Evolutionary conservation across 768 basidiomycete species (phyloP), one percentile per base, ranked within the genome.

Genomic region (Pseudohyphozyma bogoriensis): DNA sequence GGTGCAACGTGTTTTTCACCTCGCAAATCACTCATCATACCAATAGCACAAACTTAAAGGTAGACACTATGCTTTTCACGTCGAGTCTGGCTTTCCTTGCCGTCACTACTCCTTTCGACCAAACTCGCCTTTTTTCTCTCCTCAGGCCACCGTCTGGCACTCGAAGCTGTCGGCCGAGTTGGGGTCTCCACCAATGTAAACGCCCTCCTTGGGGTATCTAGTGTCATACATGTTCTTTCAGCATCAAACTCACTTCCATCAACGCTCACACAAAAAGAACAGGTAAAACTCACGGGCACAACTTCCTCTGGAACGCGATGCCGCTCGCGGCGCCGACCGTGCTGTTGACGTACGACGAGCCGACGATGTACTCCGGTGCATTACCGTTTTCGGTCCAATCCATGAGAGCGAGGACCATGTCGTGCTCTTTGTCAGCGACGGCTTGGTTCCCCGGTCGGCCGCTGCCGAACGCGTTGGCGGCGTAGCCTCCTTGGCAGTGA

Each of bases 301-400:
- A 45, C 31, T 55, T 58, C 0, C 67, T 50, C 28, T 57, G 53
- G 49, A 65, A 60, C 36, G 33, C 32, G 15, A 59, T 45, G 2
- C 63, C 56, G n/a, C n/a, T n/a, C n/a, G n/a, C n/a, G 13, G 32
- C n/a, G 16, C 29, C 12, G 18, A 29, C 36, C 46, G 55, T 40
- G 32, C 24, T 52, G 33, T 57, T 29, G 24, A 58, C 44, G 52
- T 63, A 68, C 22, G 31, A 51, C 13, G 53, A 47, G 5, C 51
- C 51, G 18, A 68, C 54, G 55, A 68, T 15, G 24, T 22, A 29
- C 18, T 62, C 54, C 2, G 67, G 67, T 16, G 59, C 55, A 10
- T 28, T 33, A 29, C 67, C 67, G 7, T 63, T 55, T 57, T 66
- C 64, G 36, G 51, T 44, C 67, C 67, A 68, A 18, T 57, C 56